phyloP scores from a whole-genome alignment of 2,329 filamentous ascomycete species.

The Seiridium cupressi region DNA sequence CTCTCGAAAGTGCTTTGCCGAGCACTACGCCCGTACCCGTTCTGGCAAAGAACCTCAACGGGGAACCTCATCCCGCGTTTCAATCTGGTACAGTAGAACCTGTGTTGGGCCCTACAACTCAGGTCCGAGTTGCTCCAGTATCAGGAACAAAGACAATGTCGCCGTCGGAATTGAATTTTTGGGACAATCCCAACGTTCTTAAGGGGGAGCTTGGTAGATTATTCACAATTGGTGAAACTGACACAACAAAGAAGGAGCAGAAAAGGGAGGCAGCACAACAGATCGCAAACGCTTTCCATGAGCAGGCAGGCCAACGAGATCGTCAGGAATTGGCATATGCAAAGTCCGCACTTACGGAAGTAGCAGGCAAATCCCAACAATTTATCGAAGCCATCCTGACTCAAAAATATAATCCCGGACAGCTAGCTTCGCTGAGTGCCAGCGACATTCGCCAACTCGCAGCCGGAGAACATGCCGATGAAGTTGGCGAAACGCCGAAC shows the following conservation, averaged over 20 bases:
- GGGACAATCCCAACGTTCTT: slow-evolving; percentile 12
- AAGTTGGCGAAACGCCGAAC: background rate
- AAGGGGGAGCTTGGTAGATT: slow-evolving; percentile 15
- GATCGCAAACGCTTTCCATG: slow-evolving; percentile 15
- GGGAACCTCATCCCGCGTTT: background rate
- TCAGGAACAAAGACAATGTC: slow-evolving; percentile 2
- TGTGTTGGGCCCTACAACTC: background rate
- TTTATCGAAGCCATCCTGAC: slow-evolving; percentile 21
- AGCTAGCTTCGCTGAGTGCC: slow-evolving; percentile 16
- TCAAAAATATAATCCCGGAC: slow-evolving; percentile 11
- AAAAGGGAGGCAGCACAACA: slow-evolving; percentile 9
- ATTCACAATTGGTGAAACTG: slow-evolving; percentile 10
- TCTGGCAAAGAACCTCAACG: background rate
- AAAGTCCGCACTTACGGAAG: slow-evolving; percentile 17
- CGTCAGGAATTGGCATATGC: slow-evolving; percentile 8
- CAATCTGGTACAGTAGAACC: background rate
- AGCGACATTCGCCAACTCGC: background rate
- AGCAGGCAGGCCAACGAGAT: background rate
- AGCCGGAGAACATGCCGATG: background rate
- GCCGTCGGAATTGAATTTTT: slow-evolving; percentile 12
- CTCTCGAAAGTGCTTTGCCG: background rate
- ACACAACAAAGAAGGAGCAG: slow-evolving; percentile 3
- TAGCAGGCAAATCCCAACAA: slow-evolving; percentile 11
- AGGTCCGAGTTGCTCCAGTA: background rate
- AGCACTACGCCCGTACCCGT: background rate